A percentile compares a stretch with the other conserved stretches of the same genome.
Evolutionary conservation across 2,329 filamentous ascomycete species (phyloP).

Genomic region (Colletotrichum navitas): DNA sequence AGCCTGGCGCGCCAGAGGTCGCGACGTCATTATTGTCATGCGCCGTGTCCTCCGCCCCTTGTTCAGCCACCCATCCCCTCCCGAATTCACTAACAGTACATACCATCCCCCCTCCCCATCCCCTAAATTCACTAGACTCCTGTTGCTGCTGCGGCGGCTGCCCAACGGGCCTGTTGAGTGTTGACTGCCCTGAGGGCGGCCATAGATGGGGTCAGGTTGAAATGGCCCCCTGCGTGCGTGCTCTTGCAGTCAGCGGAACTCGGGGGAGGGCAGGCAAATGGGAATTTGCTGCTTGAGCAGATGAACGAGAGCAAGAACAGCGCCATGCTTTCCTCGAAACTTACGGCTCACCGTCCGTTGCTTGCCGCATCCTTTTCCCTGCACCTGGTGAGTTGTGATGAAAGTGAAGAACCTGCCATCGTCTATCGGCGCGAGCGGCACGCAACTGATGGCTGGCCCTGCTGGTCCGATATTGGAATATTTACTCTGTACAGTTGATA

Average conservation of each 20-base stretch:
- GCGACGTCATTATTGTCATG: slow-evolving; percentile 38
- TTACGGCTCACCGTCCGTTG: slow-evolving; percentile 22
- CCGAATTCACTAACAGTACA: neutral
- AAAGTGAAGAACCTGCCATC: slow-evolving; percentile 3
- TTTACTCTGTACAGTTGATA: slow-evolving; percentile 6
- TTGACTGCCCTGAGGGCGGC: neutral
- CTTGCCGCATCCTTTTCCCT: slow-evolving; percentile 6
- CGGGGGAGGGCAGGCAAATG: neutral
- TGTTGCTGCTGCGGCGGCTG: neutral
- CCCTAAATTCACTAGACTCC: neutral
- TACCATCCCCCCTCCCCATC: neutral
- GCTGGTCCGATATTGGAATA: slow-evolving; percentile 7
- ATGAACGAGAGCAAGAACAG: slow-evolving; percentile 16
- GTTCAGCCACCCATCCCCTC: slow-evolving; percentile 11
- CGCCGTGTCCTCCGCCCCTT: neutral
- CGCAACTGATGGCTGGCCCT: slow-evolving; percentile 24
- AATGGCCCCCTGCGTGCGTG: slow-evolving; percentile 3
- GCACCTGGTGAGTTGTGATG: slow-evolving; percentile 3
- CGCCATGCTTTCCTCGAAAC: slow-evolving; percentile 17
- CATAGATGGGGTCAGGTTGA: neutral
- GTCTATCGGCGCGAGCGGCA: slow-evolving; percentile 7
- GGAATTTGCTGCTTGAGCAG: slow-evolving; percentile 12
- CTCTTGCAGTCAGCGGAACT: neutral
- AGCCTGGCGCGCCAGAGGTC: slow-evolving; percentile 28
- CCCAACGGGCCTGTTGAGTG: neutral